Percentiles rank a stretch among this genome's conserved stretches.
These are phyloP conservation scores for Yarrowia sp. DNA, from an alignment of 805 yeast genomes.

Conservation along the genomic window DNA sequence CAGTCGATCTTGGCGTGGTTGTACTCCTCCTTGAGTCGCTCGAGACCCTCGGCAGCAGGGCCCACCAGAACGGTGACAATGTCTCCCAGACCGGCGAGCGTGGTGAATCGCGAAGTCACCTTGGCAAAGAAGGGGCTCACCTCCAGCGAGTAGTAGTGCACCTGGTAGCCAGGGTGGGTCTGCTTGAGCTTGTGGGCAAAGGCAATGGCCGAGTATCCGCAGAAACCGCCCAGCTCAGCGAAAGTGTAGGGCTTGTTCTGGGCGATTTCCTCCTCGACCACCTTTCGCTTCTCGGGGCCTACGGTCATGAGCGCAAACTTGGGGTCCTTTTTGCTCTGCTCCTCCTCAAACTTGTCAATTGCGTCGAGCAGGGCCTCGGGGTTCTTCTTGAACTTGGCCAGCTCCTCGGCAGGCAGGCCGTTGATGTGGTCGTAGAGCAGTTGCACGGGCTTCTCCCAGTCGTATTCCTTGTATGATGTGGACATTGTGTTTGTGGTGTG, in stretches of 20 bases:
- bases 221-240: constrained; percentile 36
- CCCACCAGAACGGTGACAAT: constrained; percentile 33
- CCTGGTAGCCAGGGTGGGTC: constrained; percentile 34
- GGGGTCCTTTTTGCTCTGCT: constrained; percentile 25
- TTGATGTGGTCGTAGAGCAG: constrained; percentile 36
- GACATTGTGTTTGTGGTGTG: constrained; percentile 1
- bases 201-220: constrained; percentile 37
- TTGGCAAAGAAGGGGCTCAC: constrained; percentile 34
- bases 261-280: constrained; percentile 31
- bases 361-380: constrained; percentile 28
- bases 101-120: constrained; percentile 33
- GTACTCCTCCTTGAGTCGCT: constrained; percentile 32
- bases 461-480: constrained; percentile 21
- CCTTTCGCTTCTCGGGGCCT: constrained; percentile 34
- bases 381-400: constrained; percentile 37
- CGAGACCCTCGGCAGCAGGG: constrained; percentile 37
- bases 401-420: constrained; percentile 23
- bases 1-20: constrained; percentile 39
- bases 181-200: constrained; percentile 37
- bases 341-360: constrained; percentile 36
- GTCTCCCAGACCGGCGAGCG: constrained; percentile 35
- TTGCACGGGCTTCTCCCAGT: constrained; percentile 35
- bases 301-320: constrained; percentile 29
- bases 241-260: constrained; percentile 33
- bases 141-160: constrained; percentile 36